Conservation (phyloP, 805 yeast species). For the Metschnikowia rubicola region DNA sequence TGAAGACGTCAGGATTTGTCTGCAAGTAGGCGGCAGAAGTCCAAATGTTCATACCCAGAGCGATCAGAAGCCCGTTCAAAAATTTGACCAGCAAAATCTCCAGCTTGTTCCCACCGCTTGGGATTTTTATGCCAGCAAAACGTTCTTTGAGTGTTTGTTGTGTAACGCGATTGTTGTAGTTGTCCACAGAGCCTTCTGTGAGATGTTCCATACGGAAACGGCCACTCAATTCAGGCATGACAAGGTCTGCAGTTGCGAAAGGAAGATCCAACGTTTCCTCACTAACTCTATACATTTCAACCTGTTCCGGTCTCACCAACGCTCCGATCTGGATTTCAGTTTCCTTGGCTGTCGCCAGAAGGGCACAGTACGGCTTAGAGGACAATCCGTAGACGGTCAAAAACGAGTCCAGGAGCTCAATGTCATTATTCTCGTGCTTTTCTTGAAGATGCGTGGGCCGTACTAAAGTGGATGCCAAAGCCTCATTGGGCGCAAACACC, state of each 20-base stretch:
- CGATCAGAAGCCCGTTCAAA: constrained; percentile 32
- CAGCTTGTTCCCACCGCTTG: neutral
- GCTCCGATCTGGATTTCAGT: constrained; percentile 32
- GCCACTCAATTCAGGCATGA: constrained; percentile 40
- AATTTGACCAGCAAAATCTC: constrained; percentile 25
- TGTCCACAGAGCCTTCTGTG: constrained; percentile 38
- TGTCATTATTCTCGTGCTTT: constrained; percentile 12
- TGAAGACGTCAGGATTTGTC: constrained; percentile 14
- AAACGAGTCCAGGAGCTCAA: constrained; percentile 30
- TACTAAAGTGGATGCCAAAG: constrained; percentile 37
- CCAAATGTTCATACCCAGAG: constrained; percentile 27
- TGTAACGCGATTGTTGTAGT: constrained; percentile 31
- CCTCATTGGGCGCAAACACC: constrained; percentile 45
- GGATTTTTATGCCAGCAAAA: neutral
- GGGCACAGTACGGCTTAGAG: constrained; percentile 27
- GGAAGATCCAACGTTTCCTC: constrained; percentile 3
- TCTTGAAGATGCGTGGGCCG: constrained; percentile 37
- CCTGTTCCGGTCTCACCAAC: constrained; percentile 20
- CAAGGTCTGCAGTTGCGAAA: constrained; percentile 27
- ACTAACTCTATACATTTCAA: constrained; percentile 22
- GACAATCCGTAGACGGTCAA: constrained; percentile 26
- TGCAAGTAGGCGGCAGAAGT: constrained; percentile 23
- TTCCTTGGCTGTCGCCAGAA: constrained; percentile 23
- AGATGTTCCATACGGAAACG: constrained; percentile 48
- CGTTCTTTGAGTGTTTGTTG: constrained; percentile 20